Base-by-base conservation (phyloP, 345 rosid genomes). In the Adansonia digitata region DNA sequence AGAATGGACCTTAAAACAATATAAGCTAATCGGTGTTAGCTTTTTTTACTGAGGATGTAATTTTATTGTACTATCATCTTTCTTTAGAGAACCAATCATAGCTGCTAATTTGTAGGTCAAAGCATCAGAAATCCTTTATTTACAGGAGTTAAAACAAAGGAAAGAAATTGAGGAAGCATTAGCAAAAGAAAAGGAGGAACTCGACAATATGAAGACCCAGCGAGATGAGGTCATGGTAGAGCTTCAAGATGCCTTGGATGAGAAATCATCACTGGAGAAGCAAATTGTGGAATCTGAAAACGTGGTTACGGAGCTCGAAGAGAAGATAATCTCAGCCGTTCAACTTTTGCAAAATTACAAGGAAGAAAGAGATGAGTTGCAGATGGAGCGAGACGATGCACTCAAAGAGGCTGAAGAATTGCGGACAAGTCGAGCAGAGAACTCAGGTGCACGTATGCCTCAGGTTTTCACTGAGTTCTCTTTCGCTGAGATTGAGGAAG, bases 331-430 rank as follows among this genome's bases (percentile, higher is more conserved):
- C 72, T 86, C 93, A 71, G 97, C 93, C 31, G 97, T 94, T 35
- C 90, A 84, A 40, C 84, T 92, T 61, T 80, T 90, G 79, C 89
- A 88, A 75, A 89, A 75, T 65, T 86, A 85, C 80, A 88, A 77
- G 74, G 76, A 82, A 72, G 97, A 94, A 84, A 79, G 83, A 68
- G 91, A 88, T 64, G 87, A 87, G 60, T 81, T 94, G 83, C 92
- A 86, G 80, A 78, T 81, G 73, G 93, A 85, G 80, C 89, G 89
- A 80, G 92, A 86, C 85, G 84, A 81, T 79, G 93, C 98, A 74
- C 92, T 92, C 65, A 87, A 76, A 83, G 94, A 91, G 86, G 97
- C 92, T 13, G 98, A 89, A 85, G 91, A 87, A 83, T 84, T 89
- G 77, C 81, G 91, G 82, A 83, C 77, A 80, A 78, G 86, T 78